Evolutionary conservation across 1,139 yeast genomes (phyloP), one percentile per base, ranked within the genome.

Genomic region (Casaregolazyma lundiana): DNA sequence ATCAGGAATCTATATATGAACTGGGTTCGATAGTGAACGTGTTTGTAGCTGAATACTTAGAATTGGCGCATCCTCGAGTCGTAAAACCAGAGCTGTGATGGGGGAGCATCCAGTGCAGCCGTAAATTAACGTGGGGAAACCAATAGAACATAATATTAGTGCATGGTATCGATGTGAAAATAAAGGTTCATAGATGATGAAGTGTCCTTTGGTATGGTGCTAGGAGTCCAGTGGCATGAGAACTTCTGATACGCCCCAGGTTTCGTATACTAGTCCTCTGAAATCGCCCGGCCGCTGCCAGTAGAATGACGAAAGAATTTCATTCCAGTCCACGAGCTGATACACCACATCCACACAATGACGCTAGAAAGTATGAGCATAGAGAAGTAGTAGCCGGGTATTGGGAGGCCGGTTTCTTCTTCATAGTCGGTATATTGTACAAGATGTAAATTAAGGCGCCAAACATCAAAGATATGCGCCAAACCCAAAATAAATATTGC

Each of bases 331-430:
- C 94, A 84, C 5, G 89, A 80, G 2, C 76, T 68, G 6, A 81
- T 65, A 37, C 88, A 78, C 92, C 94, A 84, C 63, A 85, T 76
- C 92, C 94, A 84, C 1, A 76, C 62, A 6, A 82, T 75, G 21
- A 81, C 78, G 48, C 61, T 53, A 7, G 77, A 68, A 44, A 83
- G 68, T 66, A 81, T 73, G 17, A 77, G 57, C 20, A 76, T 66
- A 41, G 77, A 63, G 1, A 81, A 70, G 53, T 78, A 77, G 52
- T 74, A 72, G 53, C 78, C 60, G 2, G 63, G 61, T 11, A 65
- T 58, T 1, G 73, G 73, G 47, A 61, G 63, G 18, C 70, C 73
- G 11, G 65, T 60, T 13, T 50, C 56, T 22, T 60, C 60, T 36
- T 65, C 70, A 41, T 53, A 56, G 35, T 55, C 55, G 9, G 41